Evolutionary conservation across 345 rosid genomes (phyloP).

Genomic region (Arabis alpina): DNA sequence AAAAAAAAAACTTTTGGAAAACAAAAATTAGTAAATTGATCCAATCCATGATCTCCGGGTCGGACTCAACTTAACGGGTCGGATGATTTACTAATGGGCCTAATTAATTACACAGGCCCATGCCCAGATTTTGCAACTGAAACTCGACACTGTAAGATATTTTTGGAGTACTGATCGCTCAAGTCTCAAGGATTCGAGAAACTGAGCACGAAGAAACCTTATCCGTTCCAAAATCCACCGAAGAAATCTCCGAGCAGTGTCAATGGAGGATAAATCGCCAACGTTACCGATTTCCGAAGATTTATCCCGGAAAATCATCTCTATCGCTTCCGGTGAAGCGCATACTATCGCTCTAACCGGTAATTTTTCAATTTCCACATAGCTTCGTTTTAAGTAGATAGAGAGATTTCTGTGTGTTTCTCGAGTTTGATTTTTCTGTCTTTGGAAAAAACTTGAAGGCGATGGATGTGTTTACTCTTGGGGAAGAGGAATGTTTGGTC

Average conservation of each 20-base stretch:
- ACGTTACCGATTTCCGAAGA: constrained; percentile 36
- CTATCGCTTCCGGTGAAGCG: constrained; percentile 79
- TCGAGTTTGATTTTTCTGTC: not conserved
- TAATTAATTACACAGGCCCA: constrained; percentile 1
- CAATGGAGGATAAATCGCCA: constrained; percentile 50
- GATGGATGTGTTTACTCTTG: constrained; percentile 80
- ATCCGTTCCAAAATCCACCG: constrained; percentile 18
- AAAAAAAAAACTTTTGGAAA: too few relatives aligned
- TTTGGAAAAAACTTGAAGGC: constrained; percentile 49
- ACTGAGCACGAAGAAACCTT: constrained; percentile 13
- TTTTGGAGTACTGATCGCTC: not conserved
- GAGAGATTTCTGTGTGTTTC: not conserved
- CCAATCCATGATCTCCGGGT: not conserved
- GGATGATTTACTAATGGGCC: constrained; percentile 2
- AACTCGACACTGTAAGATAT: not conserved
- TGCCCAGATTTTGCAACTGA: not conserved
- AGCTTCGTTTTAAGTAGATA: not conserved
- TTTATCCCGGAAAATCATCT: constrained; percentile 49
- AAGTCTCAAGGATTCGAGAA: not conserved
- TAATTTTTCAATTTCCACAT: not conserved
- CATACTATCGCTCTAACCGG: constrained; percentile 83
- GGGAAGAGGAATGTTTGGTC: constrained; percentile 97
- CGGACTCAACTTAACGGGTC: not conserved
- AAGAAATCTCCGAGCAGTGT: not conserved
- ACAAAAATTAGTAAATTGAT: not conserved